Conservation (phyloP, 2,329 filamentous ascomycete genomes). For the Neopestalotiopsis clavispora region DNA sequence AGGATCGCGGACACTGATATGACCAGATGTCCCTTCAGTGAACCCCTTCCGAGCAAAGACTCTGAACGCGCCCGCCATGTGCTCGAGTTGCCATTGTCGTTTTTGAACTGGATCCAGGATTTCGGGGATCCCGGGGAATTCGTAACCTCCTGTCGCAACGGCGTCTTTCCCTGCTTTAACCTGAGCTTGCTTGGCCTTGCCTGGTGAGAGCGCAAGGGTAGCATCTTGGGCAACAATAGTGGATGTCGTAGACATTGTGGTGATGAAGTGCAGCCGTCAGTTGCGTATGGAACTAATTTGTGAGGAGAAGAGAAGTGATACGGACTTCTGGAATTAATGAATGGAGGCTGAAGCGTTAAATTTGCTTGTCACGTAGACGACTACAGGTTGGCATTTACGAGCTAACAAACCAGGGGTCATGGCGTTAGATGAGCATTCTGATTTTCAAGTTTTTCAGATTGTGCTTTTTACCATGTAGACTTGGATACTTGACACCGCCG, state of each 20-base stretch:
- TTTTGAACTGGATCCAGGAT: constrained; percentile 56
- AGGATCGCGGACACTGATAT: constrained; percentile 68
- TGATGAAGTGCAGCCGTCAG: background rate
- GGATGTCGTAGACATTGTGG: background rate
- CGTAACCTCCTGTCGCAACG: background rate
- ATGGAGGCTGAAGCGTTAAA: no score
- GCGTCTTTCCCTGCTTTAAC: background rate
- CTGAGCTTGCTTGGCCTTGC: background rate
- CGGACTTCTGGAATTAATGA: no score
- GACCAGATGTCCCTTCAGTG: constrained; percentile 67
- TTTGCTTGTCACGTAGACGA: no score
- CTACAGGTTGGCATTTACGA: no score
- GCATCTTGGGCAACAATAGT: background rate
- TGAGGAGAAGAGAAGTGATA: no score
- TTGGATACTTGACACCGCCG: no score
- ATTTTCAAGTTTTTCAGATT: no score
- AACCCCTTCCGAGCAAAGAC: constrained; percentile 63
- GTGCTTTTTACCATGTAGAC: no score
- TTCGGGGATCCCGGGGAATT: constrained; percentile 53
- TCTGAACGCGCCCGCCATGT: constrained; percentile 62
- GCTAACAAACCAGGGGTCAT: no score
- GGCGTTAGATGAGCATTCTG: no score
- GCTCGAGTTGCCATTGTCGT: constrained; percentile 58
- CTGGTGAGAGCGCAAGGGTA: background rate
- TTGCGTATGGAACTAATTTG: no score